These are phyloP conservation scores for Isoetes engelmannii DNA, from an alignment of 83 land plant genomes.

Conservation along the genomic window DNA sequence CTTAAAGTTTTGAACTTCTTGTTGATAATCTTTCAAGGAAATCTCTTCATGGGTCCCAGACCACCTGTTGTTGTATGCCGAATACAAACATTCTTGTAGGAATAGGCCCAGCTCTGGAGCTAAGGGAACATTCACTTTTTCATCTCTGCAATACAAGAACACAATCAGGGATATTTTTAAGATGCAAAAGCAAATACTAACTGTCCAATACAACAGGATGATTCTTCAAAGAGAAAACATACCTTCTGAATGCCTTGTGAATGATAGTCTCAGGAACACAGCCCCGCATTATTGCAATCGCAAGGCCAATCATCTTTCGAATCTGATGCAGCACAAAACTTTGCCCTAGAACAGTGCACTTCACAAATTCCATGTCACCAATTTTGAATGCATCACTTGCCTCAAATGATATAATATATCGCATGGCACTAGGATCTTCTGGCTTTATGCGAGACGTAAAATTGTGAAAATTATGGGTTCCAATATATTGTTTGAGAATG, in stretches of 20 bases:
- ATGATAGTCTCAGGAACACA: slow-evolving; percentile 74
- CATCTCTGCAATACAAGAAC: slow-evolving; percentile 42
- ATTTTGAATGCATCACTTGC: slow-evolving; percentile 46
- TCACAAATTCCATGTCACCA: slow-evolving; percentile 68
- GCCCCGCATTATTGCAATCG: slow-evolving; percentile 79
- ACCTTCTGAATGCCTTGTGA: slow-evolving; percentile 59
- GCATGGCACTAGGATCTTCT: slow-evolving; percentile 76
- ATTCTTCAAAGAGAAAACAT: too few species aligned
- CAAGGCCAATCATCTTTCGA: slow-evolving; percentile 88
- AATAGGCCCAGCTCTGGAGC: slow-evolving; percentile 91
- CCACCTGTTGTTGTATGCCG: slow-evolving; percentile 79
- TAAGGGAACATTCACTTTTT: slow-evolving; percentile 68
- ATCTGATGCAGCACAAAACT: slow-evolving; percentile 99
- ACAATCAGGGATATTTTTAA: too few species aligned
- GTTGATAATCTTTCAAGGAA: slow-evolving; percentile 51
- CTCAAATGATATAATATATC: slow-evolving; percentile 74
- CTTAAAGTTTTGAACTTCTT: slow-evolving; percentile 61
- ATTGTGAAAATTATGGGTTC: slow-evolving; percentile 92
- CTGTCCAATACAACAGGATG: too few species aligned
- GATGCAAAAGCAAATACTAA: too few species aligned
- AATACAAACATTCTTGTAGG: slow-evolving; percentile 72
- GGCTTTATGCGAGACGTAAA: slow-evolving; percentile 79
- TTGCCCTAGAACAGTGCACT: slow-evolving; percentile 84
- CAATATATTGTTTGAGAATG: slow-evolving; percentile 51
- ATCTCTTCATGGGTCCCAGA: slow-evolving; percentile 67